Base-by-base conservation (phyloP, 306 rosid genomes). In the Vigna hirtella region DNA sequence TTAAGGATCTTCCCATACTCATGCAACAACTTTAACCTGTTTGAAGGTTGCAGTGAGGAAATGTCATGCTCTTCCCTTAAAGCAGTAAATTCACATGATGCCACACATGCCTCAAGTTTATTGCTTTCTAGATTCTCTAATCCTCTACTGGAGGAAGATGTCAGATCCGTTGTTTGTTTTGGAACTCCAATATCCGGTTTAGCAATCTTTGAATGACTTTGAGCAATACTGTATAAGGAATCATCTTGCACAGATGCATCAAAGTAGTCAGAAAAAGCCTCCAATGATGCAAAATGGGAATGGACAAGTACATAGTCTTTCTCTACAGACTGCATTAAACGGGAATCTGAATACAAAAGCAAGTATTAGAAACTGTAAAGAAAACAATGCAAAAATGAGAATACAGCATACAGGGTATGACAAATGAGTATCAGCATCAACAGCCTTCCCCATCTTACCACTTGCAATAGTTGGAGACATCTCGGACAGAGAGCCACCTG, bases 301-400 rank as follows among this genome's bases (percentile, higher is more conserved):
- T 90, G 74, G 81, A 96, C 89, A 14, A 96, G 65, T 69, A 93
- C 99, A 65, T 96, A 96, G 75, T 74, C 97, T 80, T 85, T 91
- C 91, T 91, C 98, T 42, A 96, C 83, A 26, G 89, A 88, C 83
- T 91, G 97, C 93, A 90, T 83, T 67, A 90, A 93, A 87, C 72
- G 88, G 50, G 91, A 87, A 85, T 82, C 99, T 96, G 88, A 56
- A 83, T 15, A 66, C 48, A 53, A 11, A 79, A 74, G 24, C 9
- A 0, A 62, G 45, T 56, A 20, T 80, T 79, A 83, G 55, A 51
- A 48, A 70, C 78, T 53, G 28, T 15, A 49, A 26, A 28, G 52
- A 43, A 63, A 76, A 62, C 42, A 68, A 85, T 61, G 75, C 77
- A 61, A 66, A 80, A 52, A 70, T 43, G 47, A 66, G 55, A 42